Conservation (phyloP, 495 filamentous ascomycete genomes). For the Aspergillus indologenus region DNA sequence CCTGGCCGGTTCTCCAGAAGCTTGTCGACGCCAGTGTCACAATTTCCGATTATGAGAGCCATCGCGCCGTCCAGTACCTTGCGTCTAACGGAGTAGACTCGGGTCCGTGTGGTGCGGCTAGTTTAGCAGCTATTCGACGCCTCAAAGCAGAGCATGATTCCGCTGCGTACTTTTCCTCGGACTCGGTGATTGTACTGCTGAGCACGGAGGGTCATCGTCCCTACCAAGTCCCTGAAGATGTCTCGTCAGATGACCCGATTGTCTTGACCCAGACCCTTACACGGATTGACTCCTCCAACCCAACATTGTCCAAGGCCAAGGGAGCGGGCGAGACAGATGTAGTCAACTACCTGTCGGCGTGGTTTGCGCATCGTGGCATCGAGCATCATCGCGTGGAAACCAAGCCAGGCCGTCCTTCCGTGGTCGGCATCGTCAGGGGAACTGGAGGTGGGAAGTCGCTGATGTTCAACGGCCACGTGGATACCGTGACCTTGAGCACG, state of each 20-base stretch:
- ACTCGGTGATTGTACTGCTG: slow-evolving; percentile 54
- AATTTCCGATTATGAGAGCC: slow-evolving; percentile 54
- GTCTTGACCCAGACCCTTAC: slow-evolving; percentile 38
- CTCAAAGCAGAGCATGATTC: slow-evolving; percentile 29
- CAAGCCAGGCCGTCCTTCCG: slow-evolving; percentile 39
- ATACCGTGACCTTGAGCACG: slow-evolving; percentile 43
- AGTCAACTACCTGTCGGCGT: slow-evolving; percentile 37
- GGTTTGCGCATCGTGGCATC: slow-evolving; percentile 46
- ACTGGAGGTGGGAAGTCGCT: slow-evolving; percentile 42
- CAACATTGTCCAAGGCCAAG: slow-evolving; percentile 33
- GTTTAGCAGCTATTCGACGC: slow-evolving; percentile 54
- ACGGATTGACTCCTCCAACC: slow-evolving; percentile 45
- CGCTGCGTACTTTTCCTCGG: slow-evolving; percentile 29
- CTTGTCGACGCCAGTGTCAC: slow-evolving; percentile 58
- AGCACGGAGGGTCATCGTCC: slow-evolving; percentile 47
- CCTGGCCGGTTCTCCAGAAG: slow-evolving; percentile 55
- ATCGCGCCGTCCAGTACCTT: slow-evolving; percentile 51
- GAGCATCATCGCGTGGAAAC: slow-evolving; percentile 44
- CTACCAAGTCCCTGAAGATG: slow-evolving; percentile 32
- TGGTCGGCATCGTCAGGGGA: slow-evolving; percentile 44
- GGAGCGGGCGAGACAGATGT: slow-evolving; percentile 43
- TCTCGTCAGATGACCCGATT: slow-evolving; percentile 34
- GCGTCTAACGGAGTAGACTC: slow-evolving; percentile 40
- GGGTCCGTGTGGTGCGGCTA: slow-evolving; percentile 64
- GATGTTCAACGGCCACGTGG: slow-evolving; percentile 51